These are phyloP conservation scores for Mycosphaerelloides madeirae DNA, from an alignment of 2,329 filamentous ascomycete genomes.

Conservation along the genomic window DNA sequence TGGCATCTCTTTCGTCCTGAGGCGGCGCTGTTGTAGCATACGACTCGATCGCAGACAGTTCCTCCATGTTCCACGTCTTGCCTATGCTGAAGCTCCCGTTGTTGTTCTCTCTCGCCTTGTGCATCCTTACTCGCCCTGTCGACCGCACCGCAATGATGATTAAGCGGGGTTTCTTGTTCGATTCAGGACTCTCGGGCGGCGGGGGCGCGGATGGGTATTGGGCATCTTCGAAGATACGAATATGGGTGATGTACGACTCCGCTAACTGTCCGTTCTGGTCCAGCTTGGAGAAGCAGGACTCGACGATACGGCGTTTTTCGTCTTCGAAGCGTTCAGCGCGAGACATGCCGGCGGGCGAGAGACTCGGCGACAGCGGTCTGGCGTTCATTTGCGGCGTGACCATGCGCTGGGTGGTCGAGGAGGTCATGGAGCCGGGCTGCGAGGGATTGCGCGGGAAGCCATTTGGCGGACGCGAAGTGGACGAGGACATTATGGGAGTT, in stretches of 20 bases:
- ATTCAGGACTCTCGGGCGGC: conserved; percentile 67
- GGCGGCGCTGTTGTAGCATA: conserved; percentile 54
- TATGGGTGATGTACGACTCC: conserved; percentile 98
- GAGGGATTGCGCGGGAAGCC: conserved; percentile 7
- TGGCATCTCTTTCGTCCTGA: conserved; percentile 55
- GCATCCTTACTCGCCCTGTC: conserved; percentile 86
- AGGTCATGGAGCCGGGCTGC: conserved; percentile 2
- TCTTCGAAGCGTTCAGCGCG: conserved; percentile 88
- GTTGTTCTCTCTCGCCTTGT: conserved; percentile 93
- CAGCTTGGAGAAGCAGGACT: conserved; percentile 88
- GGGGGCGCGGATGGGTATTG: conserved; percentile 77
- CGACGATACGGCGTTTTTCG: conserved; percentile 89
- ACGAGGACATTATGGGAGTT: too few relatives aligned
- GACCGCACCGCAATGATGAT: conserved; percentile 92
- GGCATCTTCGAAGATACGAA: conserved; percentile 82
- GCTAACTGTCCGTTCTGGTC: conserved; percentile 77
- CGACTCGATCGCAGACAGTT: conserved; percentile 76
- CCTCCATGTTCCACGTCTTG: conserved; percentile 96
- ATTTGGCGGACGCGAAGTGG: conserved; percentile 10
- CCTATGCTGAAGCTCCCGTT: conserved; percentile 95
- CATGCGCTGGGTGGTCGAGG: conserved; percentile 1
- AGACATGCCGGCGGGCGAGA: conserved; percentile 17
- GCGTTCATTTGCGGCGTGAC: conserved; percentile 1
- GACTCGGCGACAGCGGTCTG: conserved; percentile 5
- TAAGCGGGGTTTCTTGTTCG: conserved; percentile 79